Evolutionary conservation across 2,329 filamentous ascomycete genomes (phyloP).

Genomic region (Ascochyta koolunga): DNA sequence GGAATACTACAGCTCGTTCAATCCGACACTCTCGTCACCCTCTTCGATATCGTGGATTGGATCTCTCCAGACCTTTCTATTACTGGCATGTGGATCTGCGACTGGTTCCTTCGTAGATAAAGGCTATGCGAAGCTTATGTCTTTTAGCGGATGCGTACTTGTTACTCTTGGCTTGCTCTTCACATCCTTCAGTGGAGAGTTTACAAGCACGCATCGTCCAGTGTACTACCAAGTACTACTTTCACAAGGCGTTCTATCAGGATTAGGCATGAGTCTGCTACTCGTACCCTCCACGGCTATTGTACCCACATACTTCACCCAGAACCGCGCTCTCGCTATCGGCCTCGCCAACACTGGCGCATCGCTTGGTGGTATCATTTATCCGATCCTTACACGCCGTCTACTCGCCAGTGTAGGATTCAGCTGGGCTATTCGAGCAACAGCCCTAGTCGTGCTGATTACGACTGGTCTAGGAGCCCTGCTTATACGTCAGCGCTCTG

Average conservation of each 20-base stretch:
- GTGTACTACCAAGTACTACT: slow-evolving; percentile 53
- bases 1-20: slow-evolving; percentile 31
- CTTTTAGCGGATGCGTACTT: slow-evolving; percentile 44
- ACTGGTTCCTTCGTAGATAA: slow-evolving; percentile 20
- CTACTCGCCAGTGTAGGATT: slow-evolving; percentile 64
- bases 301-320: slow-evolving; percentile 50
- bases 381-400: slow-evolving; percentile 59
- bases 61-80: slow-evolving; percentile 39
- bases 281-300: slow-evolving; percentile 23
- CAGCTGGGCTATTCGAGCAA: slow-evolving; percentile 65
- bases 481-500: slow-evolving; percentile 15
- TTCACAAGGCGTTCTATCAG: slow-evolving; percentile 27
- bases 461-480: slow-evolving; percentile 55
- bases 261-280: slow-evolving; percentile 23
- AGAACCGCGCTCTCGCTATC: slow-evolving; percentile 59
- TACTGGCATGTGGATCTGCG: slow-evolving; percentile 18
- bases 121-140: slow-evolving; percentile 17
- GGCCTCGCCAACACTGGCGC: slow-evolving; percentile 55
- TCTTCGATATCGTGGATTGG: slow-evolving; percentile 58
- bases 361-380: slow-evolving; percentile 53
- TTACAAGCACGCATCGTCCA: slow-evolving; percentile 2
- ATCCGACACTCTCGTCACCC: slow-evolving; percentile 19
- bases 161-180: slow-evolving; percentile 55
- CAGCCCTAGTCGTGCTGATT: slow-evolving; percentile 62
- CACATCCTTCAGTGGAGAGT: slow-evolving; percentile 55